Base-by-base conservation (phyloP, 2,329 filamentous ascomycete genomes). In the Akanthomyces dipterigenus region DNA sequence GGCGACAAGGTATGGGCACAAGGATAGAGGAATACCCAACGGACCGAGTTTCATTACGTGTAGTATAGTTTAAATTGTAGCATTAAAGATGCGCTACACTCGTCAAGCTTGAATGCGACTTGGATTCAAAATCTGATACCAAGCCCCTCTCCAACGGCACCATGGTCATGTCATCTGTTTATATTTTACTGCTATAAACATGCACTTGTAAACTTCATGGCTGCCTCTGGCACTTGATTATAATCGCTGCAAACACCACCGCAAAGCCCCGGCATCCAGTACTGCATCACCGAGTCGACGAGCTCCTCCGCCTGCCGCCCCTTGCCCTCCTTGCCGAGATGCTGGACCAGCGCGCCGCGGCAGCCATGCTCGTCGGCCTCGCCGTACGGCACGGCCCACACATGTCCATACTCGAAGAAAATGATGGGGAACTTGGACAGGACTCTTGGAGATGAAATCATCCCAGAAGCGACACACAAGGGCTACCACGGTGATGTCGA, bases 341-440 rank as follows among this genome's bases (percentile, higher is more conserved):
- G 56, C 2, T 46, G 11, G 5, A 59, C 46, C 45, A 59, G 36
- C 2, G 56, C 45, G 24, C 56, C 56, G n/a, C 56, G 36, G 24
- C 56, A 59, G 0, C 46, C 56, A 16, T 57, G 43, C 46, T 59
- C 56, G 18, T 59, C 51, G 11, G 56, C 56, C 56, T 59, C 56
- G 18, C 34, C 38, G 34, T 46, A 59, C 18, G 56, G 56, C 45
- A 59, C 36, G 22, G 56, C 6, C 1, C 46, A 34, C 16, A 59
- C 46, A 11, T 59, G n/a, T n/a, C n/a, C n/a, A n/a, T n/a, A n/a
- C n/a, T n/a, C n/a, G n/a, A n/a, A n/a, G n/a, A n/a, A n/a, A n/a
- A n/a, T n/a, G n/a, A n/a, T n/a, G n/a, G n/a, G n/a, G n/a, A n/a
- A n/a, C n/a, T n/a, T n/a, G n/a, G n/a, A n/a, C n/a, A n/a, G n/a